Percentiles rank a stretch among this genome's conserved stretches.
Evolutionary conservation across 768 basidiomycete species (phyloP).

Genomic region (Pulveroboletus sp.): DNA sequence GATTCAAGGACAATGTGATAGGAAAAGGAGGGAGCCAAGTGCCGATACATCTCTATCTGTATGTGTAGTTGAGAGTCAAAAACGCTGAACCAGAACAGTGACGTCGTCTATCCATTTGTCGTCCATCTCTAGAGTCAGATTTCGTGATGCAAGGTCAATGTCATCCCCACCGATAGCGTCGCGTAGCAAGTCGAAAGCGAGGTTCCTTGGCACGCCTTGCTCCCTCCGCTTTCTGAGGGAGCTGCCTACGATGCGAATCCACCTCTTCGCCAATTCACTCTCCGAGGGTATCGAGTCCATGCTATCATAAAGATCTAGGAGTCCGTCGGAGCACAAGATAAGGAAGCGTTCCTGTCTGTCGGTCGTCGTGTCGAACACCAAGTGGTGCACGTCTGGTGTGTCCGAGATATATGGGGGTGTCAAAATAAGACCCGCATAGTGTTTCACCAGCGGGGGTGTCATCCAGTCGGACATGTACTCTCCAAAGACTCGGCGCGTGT

Average conservation of each 20-base stretch:
- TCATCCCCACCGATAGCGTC: slow-evolving; percentile 42
- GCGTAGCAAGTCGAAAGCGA: slow-evolving; percentile 39
- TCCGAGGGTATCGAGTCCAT: slow-evolving; percentile 18
- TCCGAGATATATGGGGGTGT: slow-evolving; percentile 46
- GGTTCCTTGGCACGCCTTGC: slow-evolving; percentile 23
- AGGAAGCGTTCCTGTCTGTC: slow-evolving; percentile 28
- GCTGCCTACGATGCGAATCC: slow-evolving; percentile 32
- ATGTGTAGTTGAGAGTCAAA: slow-evolving; percentile 18
- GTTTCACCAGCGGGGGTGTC: slow-evolving; percentile 9
- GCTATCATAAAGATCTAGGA: slow-evolving; percentile 38
- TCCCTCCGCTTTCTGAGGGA: slow-evolving; percentile 20
- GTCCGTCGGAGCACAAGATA: slow-evolving; percentile 45
- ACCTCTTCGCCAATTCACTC: slow-evolving; percentile 30
- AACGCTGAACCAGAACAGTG: slow-evolving; percentile 41
- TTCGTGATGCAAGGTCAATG: slow-evolving; percentile 35
- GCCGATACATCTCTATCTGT: background rate
- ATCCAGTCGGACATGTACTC: slow-evolving; percentile 24
- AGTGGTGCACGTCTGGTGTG: slow-evolving; percentile 38
- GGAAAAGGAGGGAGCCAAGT: background rate
- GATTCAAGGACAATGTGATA: background rate
- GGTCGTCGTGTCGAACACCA: slow-evolving; percentile 21
- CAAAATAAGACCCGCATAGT: slow-evolving; percentile 33
- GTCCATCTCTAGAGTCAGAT: slow-evolving; percentile 46
- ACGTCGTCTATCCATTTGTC: slow-evolving; percentile 49
- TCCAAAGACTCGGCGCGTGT: slow-evolving; percentile 31